A percentile compares a stretch with the other conserved stretches of the same genome.
Conservation (phyloP, 1,139 yeast species). For the Hyphopichia khmerensis region DNA sequence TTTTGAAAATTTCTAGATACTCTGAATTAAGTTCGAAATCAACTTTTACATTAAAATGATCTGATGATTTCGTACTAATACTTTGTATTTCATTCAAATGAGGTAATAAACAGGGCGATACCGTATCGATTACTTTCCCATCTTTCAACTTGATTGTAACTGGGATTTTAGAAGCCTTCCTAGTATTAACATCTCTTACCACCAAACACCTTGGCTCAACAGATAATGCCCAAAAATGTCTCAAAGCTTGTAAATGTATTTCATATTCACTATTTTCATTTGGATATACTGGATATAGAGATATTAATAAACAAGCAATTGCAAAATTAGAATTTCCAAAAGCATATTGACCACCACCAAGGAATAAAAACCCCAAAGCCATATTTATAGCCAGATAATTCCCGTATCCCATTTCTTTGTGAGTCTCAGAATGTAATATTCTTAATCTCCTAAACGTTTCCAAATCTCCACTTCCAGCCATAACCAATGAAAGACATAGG, state of each 20-base stretch:
- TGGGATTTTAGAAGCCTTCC: conserved; percentile 51
- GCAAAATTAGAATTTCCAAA: conserved; percentile 64
- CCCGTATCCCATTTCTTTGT: conserved; percentile 56
- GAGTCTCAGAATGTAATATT: conserved; percentile 59
- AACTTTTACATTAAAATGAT: conserved; percentile 44
- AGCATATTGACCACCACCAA: conserved; percentile 93
- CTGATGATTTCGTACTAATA: conserved; percentile 41
- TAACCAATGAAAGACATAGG: conserved; percentile 65
- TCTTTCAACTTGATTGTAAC: conserved; percentile 45
- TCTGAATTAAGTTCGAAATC: conserved; percentile 40
- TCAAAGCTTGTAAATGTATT: conserved; percentile 77
- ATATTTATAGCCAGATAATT: conserved; percentile 76
- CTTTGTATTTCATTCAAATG: conserved; percentile 47
- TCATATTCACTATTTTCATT: conserved; percentile 42
- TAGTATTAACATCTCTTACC: conserved; percentile 65
- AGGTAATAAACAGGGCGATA: conserved; percentile 73
- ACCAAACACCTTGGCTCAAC: conserved; percentile 80
- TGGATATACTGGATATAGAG: conserved; percentile 77
- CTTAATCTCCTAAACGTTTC: conserved; percentile 73
- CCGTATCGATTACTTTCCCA: conserved; percentile 28
- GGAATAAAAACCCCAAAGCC: conserved; percentile 82
- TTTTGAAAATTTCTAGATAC: conserved; percentile 42
- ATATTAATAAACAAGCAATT: conserved; percentile 69
- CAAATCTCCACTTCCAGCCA: conserved; percentile 93
- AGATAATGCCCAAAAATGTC: conserved; percentile 90